These are phyloP conservation scores for Bipolaris oryzae DNA, from an alignment of 2,329 filamentous ascomycete genomes.

Conservation along the genomic window DNA sequence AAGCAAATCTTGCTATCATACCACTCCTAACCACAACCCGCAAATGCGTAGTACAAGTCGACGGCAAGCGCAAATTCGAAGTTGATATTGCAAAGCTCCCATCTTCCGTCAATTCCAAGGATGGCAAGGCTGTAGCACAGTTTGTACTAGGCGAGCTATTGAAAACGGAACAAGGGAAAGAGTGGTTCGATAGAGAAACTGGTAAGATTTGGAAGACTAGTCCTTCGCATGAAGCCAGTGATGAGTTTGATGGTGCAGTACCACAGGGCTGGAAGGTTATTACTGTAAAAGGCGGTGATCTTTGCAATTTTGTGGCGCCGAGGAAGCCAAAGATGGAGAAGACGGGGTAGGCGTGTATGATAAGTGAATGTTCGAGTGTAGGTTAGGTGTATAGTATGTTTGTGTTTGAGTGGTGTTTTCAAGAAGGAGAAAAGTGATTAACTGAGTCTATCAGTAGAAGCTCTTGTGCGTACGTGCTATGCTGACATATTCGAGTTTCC, in stretches of 20 bases:
- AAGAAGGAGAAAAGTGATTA: too few relatives aligned
- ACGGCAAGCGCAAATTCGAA: slow-evolving; percentile 76
- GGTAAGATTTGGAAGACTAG: slow-evolving; percentile 44
- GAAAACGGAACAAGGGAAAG: slow-evolving; percentile 64
- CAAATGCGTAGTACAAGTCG: slow-evolving; percentile 74
- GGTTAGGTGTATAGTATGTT: background rate
- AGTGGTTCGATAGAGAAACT: slow-evolving; percentile 54
- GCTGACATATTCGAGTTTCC: too few relatives aligned
- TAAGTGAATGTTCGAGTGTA: background rate
- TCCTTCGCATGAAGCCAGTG: slow-evolving; percentile 11
- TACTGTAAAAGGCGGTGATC: slow-evolving; percentile 68
- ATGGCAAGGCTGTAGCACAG: slow-evolving; percentile 52
- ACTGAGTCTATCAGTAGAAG: too few relatives aligned
- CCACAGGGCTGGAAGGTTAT: slow-evolving; percentile 59
- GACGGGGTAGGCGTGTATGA: background rate
- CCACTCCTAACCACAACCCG: slow-evolving; percentile 59
- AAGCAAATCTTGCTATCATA: slow-evolving; percentile 55
- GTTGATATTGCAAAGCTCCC: slow-evolving; percentile 66
- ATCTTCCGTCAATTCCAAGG: slow-evolving; percentile 11
- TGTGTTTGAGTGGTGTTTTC: background rate
- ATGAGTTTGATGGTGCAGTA: slow-evolving; percentile 6
- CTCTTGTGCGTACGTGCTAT: too few relatives aligned
- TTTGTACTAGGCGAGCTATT: slow-evolving; percentile 69
- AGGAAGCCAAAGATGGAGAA: slow-evolving; percentile 13
- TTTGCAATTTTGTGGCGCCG: slow-evolving; percentile 72